Base-by-base conservation (phyloP, 2,329 filamentous ascomycete species). In the Cladobotryum mycophilum region DNA sequence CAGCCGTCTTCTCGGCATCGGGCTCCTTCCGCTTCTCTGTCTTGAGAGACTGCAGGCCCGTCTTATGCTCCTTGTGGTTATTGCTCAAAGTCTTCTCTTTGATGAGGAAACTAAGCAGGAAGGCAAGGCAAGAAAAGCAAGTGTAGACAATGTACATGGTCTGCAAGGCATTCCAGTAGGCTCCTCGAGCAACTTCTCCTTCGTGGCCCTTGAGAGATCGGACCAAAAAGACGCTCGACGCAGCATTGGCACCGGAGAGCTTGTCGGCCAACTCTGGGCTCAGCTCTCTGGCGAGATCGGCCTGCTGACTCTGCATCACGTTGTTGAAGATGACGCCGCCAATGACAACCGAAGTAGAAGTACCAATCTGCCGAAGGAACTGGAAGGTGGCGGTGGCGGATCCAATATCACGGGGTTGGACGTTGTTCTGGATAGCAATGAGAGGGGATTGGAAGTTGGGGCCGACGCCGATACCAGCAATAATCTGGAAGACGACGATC, bases 321-420 rank as follows among this genome's bases (percentile, higher is more conserved):
- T 91, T 90, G 67, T 89, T 84, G 69, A 91, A 90, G 36, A 91
- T 78, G 42, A 89, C 85, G n/a, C 85, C 82, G 20, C 88, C 88
- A 37, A 90, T 74, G 1, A 89, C 85, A 47, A 89, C 78, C 0
- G 82, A 83, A 17, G 84, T 78, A 2, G 82, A 78, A 0, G 82
- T 87, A 9, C 82, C 83, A 3, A 90, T 70, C 57, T 86, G 85
- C 17, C 86, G 80, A 7, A 84, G 74, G 62, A 88, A 87, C 8
- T 78, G 74, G 56, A 86, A 84, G 1, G 82, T 84, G 0, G 83
- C 78, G 0, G 84, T 88, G 0, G 80, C 84, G 1, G 82, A 78
- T n/a, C 81, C 85, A 43, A 86, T 84, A 57, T 88, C 84, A 25
- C 76, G 73, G 40, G 75, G 76, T 20, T 78, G 71, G 25, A 86